Evolutionary conservation across 345 rosid species (phyloP).

Genomic region (Mangifera indica): DNA sequence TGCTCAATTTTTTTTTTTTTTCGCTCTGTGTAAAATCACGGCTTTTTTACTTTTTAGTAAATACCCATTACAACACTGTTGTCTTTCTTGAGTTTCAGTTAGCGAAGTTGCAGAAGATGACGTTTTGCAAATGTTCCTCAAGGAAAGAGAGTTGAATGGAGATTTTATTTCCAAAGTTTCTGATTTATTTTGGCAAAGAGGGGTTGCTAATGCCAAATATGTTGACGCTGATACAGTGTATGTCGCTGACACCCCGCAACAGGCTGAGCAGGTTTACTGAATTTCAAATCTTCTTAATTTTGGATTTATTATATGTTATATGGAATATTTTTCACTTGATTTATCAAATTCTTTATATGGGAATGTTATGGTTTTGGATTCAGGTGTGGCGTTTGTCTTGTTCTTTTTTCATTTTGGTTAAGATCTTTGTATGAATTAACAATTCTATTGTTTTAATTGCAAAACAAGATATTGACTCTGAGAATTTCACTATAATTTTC

Average conservation of each 20-base stretch:
- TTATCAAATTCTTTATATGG: not conserved
- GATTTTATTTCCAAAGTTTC: slow-evolving; percentile 78
- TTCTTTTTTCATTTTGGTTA: too few species aligned
- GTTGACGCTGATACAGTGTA: slow-evolving; percentile 36
- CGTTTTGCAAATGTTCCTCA: slow-evolving; percentile 64
- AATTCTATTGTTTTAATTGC: not conserved
- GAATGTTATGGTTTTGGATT: too few species aligned
- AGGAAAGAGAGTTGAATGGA: slow-evolving; percentile 75
- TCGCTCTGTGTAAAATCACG: not conserved
- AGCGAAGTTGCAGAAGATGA: slow-evolving; percentile 65
- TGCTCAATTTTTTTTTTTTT: not conserved
- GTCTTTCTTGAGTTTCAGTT: slow-evolving; percentile 27
- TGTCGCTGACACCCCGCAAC: slow-evolving; percentile 22
- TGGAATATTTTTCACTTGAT: not conserved
- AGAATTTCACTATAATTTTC: too few species aligned
- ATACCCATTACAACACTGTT: not conserved
- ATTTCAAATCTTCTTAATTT: not conserved
- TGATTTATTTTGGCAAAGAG: slow-evolving; percentile 66
- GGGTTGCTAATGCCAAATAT: slow-evolving; percentile 36
- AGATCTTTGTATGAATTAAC: not conserved
- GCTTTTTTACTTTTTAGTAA: not conserved
- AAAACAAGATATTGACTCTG: too few species aligned
- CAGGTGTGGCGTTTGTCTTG: too few species aligned
- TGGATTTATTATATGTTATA: not conserved
- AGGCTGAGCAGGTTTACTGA: slow-evolving; percentile 33